Conservation (phyloP, 768 basidiomycete genomes). For the Suillus subaureus region DNA sequence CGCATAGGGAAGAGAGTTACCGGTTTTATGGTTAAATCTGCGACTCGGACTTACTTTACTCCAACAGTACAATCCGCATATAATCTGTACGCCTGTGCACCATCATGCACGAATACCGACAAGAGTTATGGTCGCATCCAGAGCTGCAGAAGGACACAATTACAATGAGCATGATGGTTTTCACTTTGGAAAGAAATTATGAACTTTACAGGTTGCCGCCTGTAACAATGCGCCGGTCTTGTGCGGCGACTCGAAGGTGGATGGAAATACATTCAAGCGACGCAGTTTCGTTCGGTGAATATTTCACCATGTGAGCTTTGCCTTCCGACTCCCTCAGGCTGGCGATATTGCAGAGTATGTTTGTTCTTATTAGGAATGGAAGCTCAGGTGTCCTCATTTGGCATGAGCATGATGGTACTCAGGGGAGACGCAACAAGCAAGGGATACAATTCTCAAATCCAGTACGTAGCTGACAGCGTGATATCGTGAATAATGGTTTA, state of each 20-base stretch:
- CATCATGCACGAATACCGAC: background rate
- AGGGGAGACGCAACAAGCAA: too few species aligned
- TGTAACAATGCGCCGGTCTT: background rate
- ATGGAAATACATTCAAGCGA: background rate
- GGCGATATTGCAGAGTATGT: background rate
- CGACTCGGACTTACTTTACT: background rate
- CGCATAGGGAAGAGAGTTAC: background rate
- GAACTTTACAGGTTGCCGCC: background rate
- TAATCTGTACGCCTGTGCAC: background rate
- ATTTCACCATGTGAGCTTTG: background rate
- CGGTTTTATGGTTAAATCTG: background rate
- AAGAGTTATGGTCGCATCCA: background rate
- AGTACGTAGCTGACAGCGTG: too few species aligned
- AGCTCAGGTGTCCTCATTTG: background rate
- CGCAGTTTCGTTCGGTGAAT: background rate
- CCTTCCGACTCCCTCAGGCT: too few species aligned
- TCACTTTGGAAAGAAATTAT: background rate
- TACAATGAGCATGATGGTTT: background rate
- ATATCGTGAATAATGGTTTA: too few species aligned
- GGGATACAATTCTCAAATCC: too few species aligned
- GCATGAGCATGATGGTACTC: too few species aligned
- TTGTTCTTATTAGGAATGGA: background rate
- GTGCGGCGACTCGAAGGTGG: background rate
- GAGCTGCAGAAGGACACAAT: background rate
- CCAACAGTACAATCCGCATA: background rate